These are phyloP conservation scores for Globisporangium spiculum DNA, from an alignment of 352 stramenopile genomes.

Conservation along the genomic window DNA sequence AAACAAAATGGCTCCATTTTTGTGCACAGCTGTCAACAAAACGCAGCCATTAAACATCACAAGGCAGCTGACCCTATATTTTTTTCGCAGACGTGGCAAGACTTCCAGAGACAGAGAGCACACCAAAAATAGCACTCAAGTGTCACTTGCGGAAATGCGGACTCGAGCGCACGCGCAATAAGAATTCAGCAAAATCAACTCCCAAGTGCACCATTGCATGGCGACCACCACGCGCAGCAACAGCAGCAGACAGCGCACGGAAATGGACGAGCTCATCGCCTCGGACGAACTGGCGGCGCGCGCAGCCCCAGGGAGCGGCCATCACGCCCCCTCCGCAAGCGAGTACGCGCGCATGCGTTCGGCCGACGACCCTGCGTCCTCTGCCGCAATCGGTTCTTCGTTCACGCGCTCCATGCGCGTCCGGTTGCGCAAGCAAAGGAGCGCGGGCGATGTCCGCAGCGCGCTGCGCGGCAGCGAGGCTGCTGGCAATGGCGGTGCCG, in stretches of 20 bases:
- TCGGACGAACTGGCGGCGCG: no score
- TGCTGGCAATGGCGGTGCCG: no score
- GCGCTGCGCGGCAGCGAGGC: not conserved
- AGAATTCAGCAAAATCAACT: not conserved
- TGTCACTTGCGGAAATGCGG: not conserved
- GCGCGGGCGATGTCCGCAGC: not conserved
- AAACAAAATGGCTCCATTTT: no score
- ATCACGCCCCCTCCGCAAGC: not conserved
- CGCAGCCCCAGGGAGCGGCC: not conserved
- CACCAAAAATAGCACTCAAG: no score
- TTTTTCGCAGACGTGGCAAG: no score
- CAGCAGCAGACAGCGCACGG: not conserved
- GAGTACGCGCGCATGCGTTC: constrained; percentile 5
- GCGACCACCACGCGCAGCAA: not conserved
- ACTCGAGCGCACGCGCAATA: not conserved
- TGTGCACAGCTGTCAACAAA: no score
- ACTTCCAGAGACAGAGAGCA: no score
- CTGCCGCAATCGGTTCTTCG: not conserved
- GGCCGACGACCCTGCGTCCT: not conserved
- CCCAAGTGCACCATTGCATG: not conserved
- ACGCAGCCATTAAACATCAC: no score
- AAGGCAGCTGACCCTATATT: no score
- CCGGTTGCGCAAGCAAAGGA: constrained; percentile 9
- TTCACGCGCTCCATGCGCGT: constrained; percentile 9
- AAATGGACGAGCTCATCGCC: constrained; percentile 2